These are phyloP conservation scores for Xylariaceae sp. DNA, from an alignment of 2,329 filamentous ascomycete genomes.

Conservation along the genomic window DNA sequence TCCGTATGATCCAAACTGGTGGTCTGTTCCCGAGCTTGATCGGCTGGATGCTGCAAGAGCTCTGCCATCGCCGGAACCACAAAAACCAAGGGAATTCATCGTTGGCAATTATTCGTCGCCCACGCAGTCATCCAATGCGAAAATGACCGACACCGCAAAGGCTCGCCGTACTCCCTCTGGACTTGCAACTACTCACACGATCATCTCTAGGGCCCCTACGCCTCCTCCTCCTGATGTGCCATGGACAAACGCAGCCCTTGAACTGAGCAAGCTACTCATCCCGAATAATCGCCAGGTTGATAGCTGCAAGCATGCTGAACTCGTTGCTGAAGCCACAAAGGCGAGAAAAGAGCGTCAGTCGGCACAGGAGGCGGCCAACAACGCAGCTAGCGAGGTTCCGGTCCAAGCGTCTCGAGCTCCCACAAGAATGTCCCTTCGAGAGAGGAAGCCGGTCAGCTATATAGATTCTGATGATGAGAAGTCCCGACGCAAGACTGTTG, in stretches of 20 bases:
- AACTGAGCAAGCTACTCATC: conserved; percentile 77
- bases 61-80: conserved; percentile 44
- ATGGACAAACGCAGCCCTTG: conserved; percentile 80
- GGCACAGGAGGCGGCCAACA: conserved; percentile 35
- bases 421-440: conserved; percentile 69
- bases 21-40: conserved; percentile 62
- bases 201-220: conserved; percentile 44
- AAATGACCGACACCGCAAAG: conserved; percentile 65
- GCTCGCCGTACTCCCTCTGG: conserved; percentile 61
- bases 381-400: conserved; percentile 23
- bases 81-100: conserved; percentile 51
- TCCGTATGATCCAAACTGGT: conserved; percentile 67
- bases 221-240: conserved; percentile 76
- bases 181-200: conserved; percentile 35
- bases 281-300: conserved; percentile 69
- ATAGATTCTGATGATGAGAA: conserved; percentile 49
- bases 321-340: conserved; percentile 65
- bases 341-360: conserved; percentile 62
- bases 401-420: conserved; percentile 34
- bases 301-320: conserved; percentile 74
- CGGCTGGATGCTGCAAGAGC: conserved; percentile 60
- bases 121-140: conserved; percentile 82
- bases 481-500: conserved; percentile 59
- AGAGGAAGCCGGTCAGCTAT: conserved; percentile 58
- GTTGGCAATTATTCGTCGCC: conserved; percentile 77